phyloP scores from a whole-genome alignment of 2,329 filamentous ascomycete species.

The Phyllosticta ampelicida region DNA sequence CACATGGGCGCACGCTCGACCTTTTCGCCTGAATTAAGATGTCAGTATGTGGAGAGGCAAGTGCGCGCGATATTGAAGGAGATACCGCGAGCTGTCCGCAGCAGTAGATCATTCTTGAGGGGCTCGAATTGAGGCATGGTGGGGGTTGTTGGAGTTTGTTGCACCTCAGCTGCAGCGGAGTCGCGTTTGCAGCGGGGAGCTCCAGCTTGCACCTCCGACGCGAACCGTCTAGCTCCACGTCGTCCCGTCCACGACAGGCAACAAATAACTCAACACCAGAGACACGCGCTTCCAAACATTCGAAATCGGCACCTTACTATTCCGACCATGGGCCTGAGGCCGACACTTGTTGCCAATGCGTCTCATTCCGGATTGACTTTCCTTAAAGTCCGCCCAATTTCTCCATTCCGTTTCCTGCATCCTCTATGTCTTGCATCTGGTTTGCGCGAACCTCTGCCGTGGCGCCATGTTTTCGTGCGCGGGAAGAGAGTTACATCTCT shows the following conservation, averaged over 20 bases:
- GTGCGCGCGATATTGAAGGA: too few species aligned
- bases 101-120: conserved; percentile 82
- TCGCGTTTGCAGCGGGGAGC: conserved; percentile 3
- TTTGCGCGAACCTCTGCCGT: neutral
- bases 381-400: neutral
- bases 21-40: conserved; percentile 54
- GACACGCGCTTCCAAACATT: neutral
- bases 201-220: neutral
- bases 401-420: neutral
- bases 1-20: conserved; percentile 92
- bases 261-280: neutral
- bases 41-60: neutral
- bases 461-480: conserved; percentile 13
- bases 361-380: neutral
- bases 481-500: conserved; percentile 28
- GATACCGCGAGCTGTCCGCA: conserved; percentile 79
- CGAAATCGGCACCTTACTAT: neutral
- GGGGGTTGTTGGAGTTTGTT: neutral
- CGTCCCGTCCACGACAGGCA: neutral
- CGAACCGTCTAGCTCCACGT: neutral
- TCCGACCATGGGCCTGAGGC: neutral
- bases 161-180: neutral
- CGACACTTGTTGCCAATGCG: neutral
- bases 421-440: neutral
- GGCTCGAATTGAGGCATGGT: conserved; percentile 67